Conservation (phyloP, 805 yeast species). For the Wickerhamiella parazyma region DNA sequence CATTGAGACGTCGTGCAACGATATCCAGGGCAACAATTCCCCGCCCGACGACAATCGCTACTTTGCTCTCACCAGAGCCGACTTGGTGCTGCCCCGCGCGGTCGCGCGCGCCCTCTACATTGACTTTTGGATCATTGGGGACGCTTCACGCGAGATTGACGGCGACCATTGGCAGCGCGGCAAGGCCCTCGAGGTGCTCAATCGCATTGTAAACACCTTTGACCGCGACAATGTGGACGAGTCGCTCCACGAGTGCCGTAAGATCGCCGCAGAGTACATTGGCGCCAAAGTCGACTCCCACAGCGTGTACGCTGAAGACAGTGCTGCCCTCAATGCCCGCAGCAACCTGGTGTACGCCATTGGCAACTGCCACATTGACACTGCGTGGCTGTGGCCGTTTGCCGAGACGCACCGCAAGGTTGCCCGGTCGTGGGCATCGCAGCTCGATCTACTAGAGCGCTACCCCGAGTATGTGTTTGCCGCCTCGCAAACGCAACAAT, state of each 20-base stretch:
- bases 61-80: slow-evolving; percentile 57
- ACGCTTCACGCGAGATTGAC: slow-evolving; percentile 77
- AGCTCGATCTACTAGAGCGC: slow-evolving; percentile 64
- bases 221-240: slow-evolving; percentile 48
- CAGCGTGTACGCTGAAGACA: slow-evolving; percentile 34
- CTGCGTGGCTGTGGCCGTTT: slow-evolving; percentile 99
- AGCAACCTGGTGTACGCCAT: slow-evolving; percentile 51
- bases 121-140: slow-evolving; percentile 82
- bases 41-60: slow-evolving; percentile 63
- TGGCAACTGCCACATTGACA: slow-evolving; percentile 94
- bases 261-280: slow-evolving; percentile 46
- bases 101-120: slow-evolving; percentile 63
- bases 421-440: slow-evolving; percentile 92
- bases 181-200: slow-evolving; percentile 68
- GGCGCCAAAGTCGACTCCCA: slow-evolving; percentile 55
- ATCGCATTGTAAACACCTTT: slow-evolving; percentile 68
- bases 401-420: slow-evolving; percentile 89
- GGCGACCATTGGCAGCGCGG: slow-evolving; percentile 70
- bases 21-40: slow-evolving; percentile 73
- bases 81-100: slow-evolving; percentile 65
- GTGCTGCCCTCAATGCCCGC: slow-evolving; percentile 18
- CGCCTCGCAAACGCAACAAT: slow-evolving; percentile 94
- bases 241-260: slow-evolving; percentile 49
- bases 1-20: slow-evolving; percentile 84
- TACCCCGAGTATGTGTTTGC: slow-evolving; percentile 91